Conservation (phyloP, 495 filamentous ascomycete species). For the Aspergillus nanangensis region DNA sequence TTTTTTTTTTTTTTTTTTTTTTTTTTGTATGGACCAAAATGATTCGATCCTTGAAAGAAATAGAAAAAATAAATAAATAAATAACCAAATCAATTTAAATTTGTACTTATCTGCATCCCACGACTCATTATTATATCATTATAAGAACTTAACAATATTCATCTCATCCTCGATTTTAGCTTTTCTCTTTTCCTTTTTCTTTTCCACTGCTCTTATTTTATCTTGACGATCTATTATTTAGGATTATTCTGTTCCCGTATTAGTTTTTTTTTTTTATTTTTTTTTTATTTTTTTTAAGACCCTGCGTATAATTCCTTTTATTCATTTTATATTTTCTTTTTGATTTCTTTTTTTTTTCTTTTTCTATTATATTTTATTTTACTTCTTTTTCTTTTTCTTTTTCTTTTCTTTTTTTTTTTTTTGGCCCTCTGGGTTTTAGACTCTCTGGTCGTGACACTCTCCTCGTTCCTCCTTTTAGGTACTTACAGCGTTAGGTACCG, state of each 20-base stretch:
- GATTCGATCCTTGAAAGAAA: too few relatives aligned
- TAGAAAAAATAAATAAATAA: too few relatives aligned
- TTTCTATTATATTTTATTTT: constrained; percentile 3
- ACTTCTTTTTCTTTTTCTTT: constrained; percentile 1
- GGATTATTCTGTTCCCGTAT: background rate
- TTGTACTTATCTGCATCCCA: constrained; percentile 1
- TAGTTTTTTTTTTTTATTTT: background rate
- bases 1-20: background rate
- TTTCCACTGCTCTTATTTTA: background rate
- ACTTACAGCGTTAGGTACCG: too few relatives aligned
- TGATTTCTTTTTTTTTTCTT: background rate
- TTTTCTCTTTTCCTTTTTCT: constrained; percentile 1
- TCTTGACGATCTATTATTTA: background rate
- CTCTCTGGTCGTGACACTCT: background rate
- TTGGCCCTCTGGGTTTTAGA: background rate
- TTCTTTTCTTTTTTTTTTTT: background rate
- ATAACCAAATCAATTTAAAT: too few relatives aligned
- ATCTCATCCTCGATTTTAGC: background rate
- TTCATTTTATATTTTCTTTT: constrained; percentile 1
- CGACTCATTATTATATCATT: background rate
- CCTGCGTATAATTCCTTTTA: background rate
- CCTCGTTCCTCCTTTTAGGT: background rate
- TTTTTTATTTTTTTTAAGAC: constrained; percentile 1
- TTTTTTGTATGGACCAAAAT: constrained; percentile 1
- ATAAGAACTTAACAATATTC: background rate